phyloP scores from a whole-genome alignment of 306 rosid genomes.

The Biancaea sappan region DNA sequence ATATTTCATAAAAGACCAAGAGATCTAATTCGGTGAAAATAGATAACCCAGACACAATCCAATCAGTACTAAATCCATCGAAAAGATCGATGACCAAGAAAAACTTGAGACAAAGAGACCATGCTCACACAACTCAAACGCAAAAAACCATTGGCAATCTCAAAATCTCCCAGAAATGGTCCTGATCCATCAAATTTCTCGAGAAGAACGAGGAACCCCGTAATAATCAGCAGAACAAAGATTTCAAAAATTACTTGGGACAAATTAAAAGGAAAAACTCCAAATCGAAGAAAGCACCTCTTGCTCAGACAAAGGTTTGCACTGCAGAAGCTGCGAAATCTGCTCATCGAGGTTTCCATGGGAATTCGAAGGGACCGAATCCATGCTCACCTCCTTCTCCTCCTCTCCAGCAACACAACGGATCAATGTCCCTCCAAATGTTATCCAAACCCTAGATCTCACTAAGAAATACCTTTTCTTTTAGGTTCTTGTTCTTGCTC shows the following conservation, averaged over 20 bases:
- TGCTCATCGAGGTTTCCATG: slow-evolving; percentile 88
- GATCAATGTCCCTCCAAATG: slow-evolving; percentile 47
- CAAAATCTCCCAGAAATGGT: slow-evolving; percentile 22
- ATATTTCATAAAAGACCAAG: not conserved
- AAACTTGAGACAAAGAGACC: slow-evolving; percentile 38
- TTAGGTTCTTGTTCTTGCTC: slow-evolving; percentile 32
- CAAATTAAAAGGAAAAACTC: not conserved
- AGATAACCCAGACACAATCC: not conserved
- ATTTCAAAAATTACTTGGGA: not conserved
- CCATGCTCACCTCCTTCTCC: slow-evolving; percentile 50
- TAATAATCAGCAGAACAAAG: not conserved
- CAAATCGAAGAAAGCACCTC: slow-evolving; percentile 52
- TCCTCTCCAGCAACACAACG: slow-evolving; percentile 19
- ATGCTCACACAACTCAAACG: not conserved
- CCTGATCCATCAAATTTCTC: slow-evolving; percentile 45
- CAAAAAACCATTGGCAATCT: not conserved
- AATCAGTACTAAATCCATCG: not conserved
- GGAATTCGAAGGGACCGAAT: slow-evolving; percentile 80
- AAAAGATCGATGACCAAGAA: slow-evolving; percentile 38
- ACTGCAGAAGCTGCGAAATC: slow-evolving; percentile 98
- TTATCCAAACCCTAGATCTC: slow-evolving; percentile 58
- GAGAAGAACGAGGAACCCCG: not conserved
- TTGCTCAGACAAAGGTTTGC: slow-evolving; percentile 97
- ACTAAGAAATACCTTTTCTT: slow-evolving; percentile 47
- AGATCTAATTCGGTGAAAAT: slow-evolving; percentile 31